These are phyloP conservation scores for Trichoderma erinaceum DNA, from an alignment of 495 filamentous ascomycete genomes.

Conservation along the genomic window DNA sequence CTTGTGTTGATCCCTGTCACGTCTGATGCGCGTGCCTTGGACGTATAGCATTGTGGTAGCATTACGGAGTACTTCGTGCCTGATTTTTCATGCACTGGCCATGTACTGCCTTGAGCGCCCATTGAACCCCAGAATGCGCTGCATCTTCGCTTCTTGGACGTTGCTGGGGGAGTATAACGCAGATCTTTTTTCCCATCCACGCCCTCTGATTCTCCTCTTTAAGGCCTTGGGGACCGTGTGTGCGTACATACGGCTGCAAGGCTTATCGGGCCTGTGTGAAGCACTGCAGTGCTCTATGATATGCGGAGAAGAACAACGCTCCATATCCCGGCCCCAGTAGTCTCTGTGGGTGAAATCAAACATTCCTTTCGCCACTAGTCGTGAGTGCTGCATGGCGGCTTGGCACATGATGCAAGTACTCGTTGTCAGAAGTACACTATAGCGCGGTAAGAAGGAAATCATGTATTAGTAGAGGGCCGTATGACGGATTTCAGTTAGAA, in stretches of 20 bases:
- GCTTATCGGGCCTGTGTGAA: neutral
- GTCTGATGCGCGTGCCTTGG: neutral
- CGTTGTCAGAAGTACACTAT: no score
- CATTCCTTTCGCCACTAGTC: neutral
- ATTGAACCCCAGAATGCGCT: constrained; percentile 3
- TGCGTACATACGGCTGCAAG: neutral
- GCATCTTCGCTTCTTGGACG: neutral
- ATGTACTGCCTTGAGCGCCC: constrained; percentile 2
- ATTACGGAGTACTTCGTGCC: neutral
- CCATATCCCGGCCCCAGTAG: neutral
- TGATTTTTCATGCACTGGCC: neutral
- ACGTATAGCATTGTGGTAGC: neutral
- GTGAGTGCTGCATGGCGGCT: no score
- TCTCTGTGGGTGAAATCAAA: neutral
- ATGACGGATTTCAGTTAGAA: neutral
- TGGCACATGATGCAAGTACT: no score
- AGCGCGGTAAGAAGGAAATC: no score
- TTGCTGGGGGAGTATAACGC: neutral
- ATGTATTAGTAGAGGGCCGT: neutral
- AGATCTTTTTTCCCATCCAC: neutral
- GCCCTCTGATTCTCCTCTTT: neutral
- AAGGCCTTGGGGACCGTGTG: neutral
- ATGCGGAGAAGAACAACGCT: constrained; percentile 1
- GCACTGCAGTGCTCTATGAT: neutral
- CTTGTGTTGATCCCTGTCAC: neutral